Conservation (phyloP, 148 eudicot genomes). For the Amaranthus hypochondriacus region DNA sequence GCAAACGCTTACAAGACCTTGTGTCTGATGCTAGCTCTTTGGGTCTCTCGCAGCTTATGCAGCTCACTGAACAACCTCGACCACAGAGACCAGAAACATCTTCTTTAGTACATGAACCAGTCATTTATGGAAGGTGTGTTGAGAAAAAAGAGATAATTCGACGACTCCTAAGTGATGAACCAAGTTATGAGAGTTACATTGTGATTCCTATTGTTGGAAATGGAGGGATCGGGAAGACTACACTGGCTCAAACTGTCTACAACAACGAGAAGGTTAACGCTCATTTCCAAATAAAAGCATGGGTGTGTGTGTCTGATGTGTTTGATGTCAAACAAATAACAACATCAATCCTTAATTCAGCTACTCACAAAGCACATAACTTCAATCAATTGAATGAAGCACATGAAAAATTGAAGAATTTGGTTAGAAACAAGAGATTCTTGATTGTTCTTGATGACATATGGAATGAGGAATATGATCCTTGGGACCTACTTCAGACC, state of each 20-base stretch:
- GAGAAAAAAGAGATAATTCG: background rate
- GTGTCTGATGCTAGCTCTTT: background rate
- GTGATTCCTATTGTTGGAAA: slow-evolving; percentile 13
- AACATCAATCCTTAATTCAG: background rate
- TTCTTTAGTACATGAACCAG: background rate
- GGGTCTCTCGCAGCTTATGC: background rate
- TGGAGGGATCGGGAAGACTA: slow-evolving; percentile 26
- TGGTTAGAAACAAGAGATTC: background rate
- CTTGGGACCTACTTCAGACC: background rate
- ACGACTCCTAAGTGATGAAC: background rate
- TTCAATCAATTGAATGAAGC: background rate
- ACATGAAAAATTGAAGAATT: background rate
- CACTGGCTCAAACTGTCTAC: slow-evolving; percentile 15
- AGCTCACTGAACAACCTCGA: background rate
- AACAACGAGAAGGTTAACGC: background rate
- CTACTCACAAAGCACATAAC: background rate
- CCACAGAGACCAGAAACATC: background rate
- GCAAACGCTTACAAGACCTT: background rate
- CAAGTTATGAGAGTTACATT: background rate
- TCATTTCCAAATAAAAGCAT: slow-evolving; percentile 5
- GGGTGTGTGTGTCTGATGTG: slow-evolving; percentile 13
- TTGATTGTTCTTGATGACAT: slow-evolving; percentile 13
- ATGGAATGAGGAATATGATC: slow-evolving; percentile 5
- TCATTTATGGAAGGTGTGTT: slow-evolving; percentile 1
- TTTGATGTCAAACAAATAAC: background rate